Conservation (phyloP, 148 eudicot species). For the Simmondsia chinensis region DNA sequence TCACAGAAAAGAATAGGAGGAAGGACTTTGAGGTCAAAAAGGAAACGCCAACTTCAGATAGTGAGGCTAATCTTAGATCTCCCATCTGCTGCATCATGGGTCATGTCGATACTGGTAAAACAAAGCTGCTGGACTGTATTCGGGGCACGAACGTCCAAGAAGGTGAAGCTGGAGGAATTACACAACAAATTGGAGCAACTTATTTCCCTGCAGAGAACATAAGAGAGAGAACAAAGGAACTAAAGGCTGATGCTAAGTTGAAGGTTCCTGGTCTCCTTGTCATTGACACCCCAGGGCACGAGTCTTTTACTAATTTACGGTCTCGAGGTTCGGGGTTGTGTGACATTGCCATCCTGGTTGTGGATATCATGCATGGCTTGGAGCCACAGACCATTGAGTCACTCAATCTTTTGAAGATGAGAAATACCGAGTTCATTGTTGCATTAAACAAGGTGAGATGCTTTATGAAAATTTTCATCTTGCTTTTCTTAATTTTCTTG, state of each 20-base stretch:
- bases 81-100: conserved; percentile 98
- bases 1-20: conserved; percentile 19
- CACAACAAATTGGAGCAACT: conserved; percentile 94
- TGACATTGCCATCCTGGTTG: conserved; percentile 90
- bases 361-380: conserved; percentile 93
- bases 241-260: conserved; percentile 89
- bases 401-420: conserved; percentile 78
- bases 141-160: conserved; percentile 91
- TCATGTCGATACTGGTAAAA: conserved; percentile 92
- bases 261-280: conserved; percentile 90
- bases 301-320: conserved; percentile 74
- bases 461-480: not conserved
- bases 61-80: conserved; percentile 46
- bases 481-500: no score
- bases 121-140: conserved; percentile 85
- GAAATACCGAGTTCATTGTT: conserved; percentile 84
- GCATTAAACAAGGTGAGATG: conserved; percentile 80
- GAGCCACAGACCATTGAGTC: conserved; percentile 95
- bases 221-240: conserved; percentile 83
- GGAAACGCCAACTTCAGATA: conserved; percentile 17
- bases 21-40: conserved; percentile 22
- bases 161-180: conserved; percentile 99
- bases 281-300: conserved; percentile 96
- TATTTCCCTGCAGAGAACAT: conserved; percentile 89
- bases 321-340: conserved; percentile 93